Conservation (phyloP, 805 yeast genomes). For the Kazachstania kunashirensis region DNA sequence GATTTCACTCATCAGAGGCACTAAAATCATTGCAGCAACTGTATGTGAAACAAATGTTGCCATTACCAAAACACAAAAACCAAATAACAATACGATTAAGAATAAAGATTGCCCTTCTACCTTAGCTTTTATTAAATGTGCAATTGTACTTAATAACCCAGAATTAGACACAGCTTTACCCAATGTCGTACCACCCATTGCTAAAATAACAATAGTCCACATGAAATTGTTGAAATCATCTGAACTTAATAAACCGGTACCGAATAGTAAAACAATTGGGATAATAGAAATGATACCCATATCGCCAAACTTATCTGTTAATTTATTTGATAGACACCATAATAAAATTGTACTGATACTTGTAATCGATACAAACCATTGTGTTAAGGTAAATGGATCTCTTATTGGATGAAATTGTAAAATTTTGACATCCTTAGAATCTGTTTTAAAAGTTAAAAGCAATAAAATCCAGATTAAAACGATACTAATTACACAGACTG, state of each 20-base stretch:
- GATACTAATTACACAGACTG: slow-evolving; percentile 59
- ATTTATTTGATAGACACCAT: slow-evolving; percentile 81
- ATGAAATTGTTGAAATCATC: slow-evolving; percentile 93
- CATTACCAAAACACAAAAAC: slow-evolving; percentile 66
- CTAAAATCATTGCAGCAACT: slow-evolving; percentile 87
- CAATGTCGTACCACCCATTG: slow-evolving; percentile 96
- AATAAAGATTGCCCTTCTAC: slow-evolving; percentile 65
- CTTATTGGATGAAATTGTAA: slow-evolving; percentile 40
- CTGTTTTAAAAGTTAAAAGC: slow-evolving; percentile 52
- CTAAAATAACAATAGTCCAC: slow-evolving; percentile 91
- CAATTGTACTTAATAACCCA: slow-evolving; percentile 74
- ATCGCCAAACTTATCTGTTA: slow-evolving; percentile 73
- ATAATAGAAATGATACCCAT: slow-evolving; percentile 93
- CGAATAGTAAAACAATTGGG: slow-evolving; percentile 86
- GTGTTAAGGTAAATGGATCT: slow-evolving; percentile 62
- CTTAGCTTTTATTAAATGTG: slow-evolving; percentile 50
- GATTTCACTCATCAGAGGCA: slow-evolving; percentile 83
- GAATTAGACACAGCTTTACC: slow-evolving; percentile 93
- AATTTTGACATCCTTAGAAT: slow-evolving; percentile 37
- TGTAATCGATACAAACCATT: slow-evolving; percentile 63
- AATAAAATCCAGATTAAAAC: slow-evolving; percentile 65
- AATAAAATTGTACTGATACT: slow-evolving; percentile 64
- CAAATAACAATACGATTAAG: slow-evolving; percentile 68
- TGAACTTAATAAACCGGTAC: slow-evolving; percentile 74
- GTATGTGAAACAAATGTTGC: slow-evolving; percentile 97